Base-by-base conservation (phyloP, 306 rosid genomes). In the Abrus pulchellus region DNA sequence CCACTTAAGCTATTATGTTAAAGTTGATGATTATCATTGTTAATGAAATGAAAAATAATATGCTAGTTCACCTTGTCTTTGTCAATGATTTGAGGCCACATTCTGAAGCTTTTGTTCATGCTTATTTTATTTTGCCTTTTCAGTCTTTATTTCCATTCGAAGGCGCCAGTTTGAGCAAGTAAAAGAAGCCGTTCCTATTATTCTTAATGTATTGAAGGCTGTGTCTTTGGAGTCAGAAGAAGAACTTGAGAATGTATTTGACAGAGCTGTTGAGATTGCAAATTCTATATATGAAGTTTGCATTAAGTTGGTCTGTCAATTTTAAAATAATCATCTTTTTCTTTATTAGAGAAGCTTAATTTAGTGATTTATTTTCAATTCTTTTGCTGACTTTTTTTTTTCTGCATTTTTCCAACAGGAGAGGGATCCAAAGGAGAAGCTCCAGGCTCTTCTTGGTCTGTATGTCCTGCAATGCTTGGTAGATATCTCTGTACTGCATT, bases 141-240 rank as follows among this genome's bases (percentile, higher is more conserved):
- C 94, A 95, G 99, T 88, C 63, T 55, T 95, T 80, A 54, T 83
- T 57, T 90, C 90, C 85, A 89, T 91, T 83, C 83, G 56, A 82
- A 95, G 92, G 92, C 99, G 85, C 83, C 97, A 89, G 67, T 95
- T 83, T 82, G 92, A 90, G 89, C 98, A 91, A 87, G 84, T 87
- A 72, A 93, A 87, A 85, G 90, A 38, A 55, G 90, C 89, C 33
- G 54, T 88, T 87, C 93, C 97, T 13, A 70, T 91, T 80, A 87
- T 91, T 78, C 90, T 95, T 68, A 85, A 86, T 83, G 96, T 90
- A 74, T 78, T 95, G 84, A 89, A 90, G 86, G 77, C 82, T 8
- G 80, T 79, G 68, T 84, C 90, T 76, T 88, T 79, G 68, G 88
- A 89, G 74, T 81, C 85, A 28, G 83, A 90, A 6, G 91, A 65